Percentiles rank a stretch among this genome's conserved stretches.
These are phyloP conservation scores for Cladosporium phlei DNA, from an alignment of 2,329 filamentous ascomycete species.

Conservation along the genomic window DNA sequence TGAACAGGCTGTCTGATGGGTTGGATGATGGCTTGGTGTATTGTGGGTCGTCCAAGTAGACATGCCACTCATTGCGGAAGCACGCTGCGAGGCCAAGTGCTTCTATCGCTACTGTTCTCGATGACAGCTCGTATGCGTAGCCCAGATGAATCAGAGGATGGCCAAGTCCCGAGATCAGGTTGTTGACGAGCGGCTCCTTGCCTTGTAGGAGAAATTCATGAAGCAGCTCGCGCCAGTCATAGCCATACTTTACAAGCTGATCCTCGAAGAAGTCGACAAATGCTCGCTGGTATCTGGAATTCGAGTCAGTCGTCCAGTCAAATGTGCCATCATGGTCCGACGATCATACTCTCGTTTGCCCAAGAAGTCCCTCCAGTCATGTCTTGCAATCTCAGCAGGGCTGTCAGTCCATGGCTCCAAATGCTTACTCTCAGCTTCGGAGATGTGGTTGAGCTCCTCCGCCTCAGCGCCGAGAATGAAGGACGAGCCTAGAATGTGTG, in stretches of 20 bases:
- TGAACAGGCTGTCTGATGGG: conserved; percentile 57
- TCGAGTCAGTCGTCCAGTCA: conserved; percentile 2
- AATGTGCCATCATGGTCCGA: conserved; percentile 10
- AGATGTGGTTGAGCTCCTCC: conserved; percentile 71
- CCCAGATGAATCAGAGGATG: conserved; percentile 91
- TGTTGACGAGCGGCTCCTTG: conserved; percentile 73
- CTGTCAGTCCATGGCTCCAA: conserved; percentile 80
- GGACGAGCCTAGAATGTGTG: conserved; percentile 77
- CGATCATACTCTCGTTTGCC: conserved; percentile 65
- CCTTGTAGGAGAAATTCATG: conserved; percentile 70
- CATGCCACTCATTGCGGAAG: conserved; percentile 54
- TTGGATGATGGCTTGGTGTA: conserved; percentile 64
- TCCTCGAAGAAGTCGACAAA: conserved; percentile 97
- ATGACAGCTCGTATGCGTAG: conserved; percentile 88
- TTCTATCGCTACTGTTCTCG: conserved; percentile 82
- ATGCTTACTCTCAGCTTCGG: conserved; percentile 66
- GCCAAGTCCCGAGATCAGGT: conserved; percentile 72
- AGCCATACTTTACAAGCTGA: conserved; percentile 68
- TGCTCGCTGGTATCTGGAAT: conserved; percentile 69
- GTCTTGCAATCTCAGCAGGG: conserved; percentile 73
- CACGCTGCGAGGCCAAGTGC: conserved; percentile 66
- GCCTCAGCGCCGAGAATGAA: conserved; percentile 76
- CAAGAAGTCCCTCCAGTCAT: conserved; percentile 83
- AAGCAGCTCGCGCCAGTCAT: conserved; percentile 78
- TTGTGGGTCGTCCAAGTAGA: conserved; percentile 64